phyloP scores from a whole-genome alignment of 768 basidiomycete species.

The Tulasnella sp. region DNA sequence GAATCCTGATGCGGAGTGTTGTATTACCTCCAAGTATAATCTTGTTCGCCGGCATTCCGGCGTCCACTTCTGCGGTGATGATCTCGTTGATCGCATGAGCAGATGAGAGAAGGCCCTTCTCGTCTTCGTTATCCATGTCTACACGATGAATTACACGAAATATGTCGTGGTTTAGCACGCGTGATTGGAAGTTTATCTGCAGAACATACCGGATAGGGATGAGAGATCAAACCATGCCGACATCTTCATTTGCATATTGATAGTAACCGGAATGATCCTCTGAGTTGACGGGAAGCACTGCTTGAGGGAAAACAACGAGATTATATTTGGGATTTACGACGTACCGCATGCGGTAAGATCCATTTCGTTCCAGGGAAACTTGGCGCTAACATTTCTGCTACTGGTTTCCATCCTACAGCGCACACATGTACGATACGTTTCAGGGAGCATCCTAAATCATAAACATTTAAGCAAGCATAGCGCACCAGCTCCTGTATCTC shows the following conservation, averaged over 20 bases:
- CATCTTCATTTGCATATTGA: slow-evolving; percentile 65
- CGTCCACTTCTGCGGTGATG: slow-evolving; percentile 63
- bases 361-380: slow-evolving; percentile 72
- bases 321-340: not conserved
- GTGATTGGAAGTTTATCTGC: too few species aligned
- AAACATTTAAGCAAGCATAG: too few species aligned
- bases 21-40: slow-evolving; percentile 85
- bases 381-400: slow-evolving; percentile 56
- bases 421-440: too few species aligned
- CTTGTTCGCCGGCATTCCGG: slow-evolving; percentile 53
- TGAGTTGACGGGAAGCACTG: not conserved
- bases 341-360: slow-evolving; percentile 70
- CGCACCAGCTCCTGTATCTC: slow-evolving; percentile 24
- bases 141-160: not conserved
- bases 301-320: not conserved
- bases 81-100: slow-evolving; percentile 51
- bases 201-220: not conserved
- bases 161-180: not conserved
- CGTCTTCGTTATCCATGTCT: slow-evolving; percentile 46
- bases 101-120: slow-evolving; percentile 60
- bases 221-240: slow-evolving; percentile 48
- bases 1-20: too few species aligned
- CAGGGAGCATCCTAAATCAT: too few species aligned
- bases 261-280: slow-evolving; percentile 51
- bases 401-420: slow-evolving; percentile 61